Evolutionary conservation across 495 filamentous ascomycete genomes (phyloP).

Genomic region (Parmelia sp.): DNA sequence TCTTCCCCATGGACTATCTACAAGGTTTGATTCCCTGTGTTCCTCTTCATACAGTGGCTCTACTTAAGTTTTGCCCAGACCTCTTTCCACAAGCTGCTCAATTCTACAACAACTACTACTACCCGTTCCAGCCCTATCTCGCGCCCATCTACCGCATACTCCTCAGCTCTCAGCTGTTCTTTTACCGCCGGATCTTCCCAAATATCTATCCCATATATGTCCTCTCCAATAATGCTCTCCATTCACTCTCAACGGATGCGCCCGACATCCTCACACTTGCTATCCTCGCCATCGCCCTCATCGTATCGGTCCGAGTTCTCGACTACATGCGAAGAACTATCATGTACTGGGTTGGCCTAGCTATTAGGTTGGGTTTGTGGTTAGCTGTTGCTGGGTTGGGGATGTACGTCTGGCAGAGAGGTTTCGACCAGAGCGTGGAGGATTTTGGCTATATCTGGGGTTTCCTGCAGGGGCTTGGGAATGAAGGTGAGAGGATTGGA

Average conservation of each 20-base stretch:
- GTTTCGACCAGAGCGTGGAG: slow-evolving; percentile 51
- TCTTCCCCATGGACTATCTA: slow-evolving; percentile 22
- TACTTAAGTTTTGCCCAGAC: slow-evolving; percentile 23
- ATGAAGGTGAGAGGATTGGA: slow-evolving; percentile 45
- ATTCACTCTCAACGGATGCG: slow-evolving; percentile 45
- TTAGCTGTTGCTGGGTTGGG: slow-evolving; percentile 42
- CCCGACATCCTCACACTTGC: slow-evolving; percentile 58
- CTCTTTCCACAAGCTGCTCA: slow-evolving; percentile 37
- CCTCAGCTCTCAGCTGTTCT: slow-evolving; percentile 31
- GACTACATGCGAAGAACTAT: slow-evolving; percentile 59
- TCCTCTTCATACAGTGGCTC: slow-evolving; percentile 1
- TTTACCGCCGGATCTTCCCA: slow-evolving; percentile 37
- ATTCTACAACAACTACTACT: slow-evolving; percentile 34
- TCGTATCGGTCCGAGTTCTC: slow-evolving; percentile 61
- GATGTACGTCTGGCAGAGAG: slow-evolving; percentile 55
- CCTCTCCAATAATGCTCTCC: slow-evolving; percentile 30
- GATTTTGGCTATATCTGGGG: slow-evolving; percentile 54
- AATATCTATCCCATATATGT: slow-evolving; percentile 39
- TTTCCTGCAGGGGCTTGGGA: slow-evolving; percentile 49
- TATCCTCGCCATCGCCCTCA: slow-evolving; percentile 47
- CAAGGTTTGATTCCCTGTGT: slow-evolving; percentile 2
- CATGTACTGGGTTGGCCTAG: slow-evolving; percentile 65
- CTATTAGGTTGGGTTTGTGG: slow-evolving; percentile 55
- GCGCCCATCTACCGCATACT: slow-evolving; percentile 31
- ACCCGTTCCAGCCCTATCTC: slow-evolving; percentile 33